phyloP scores from a whole-genome alignment of 2,329 filamentous ascomycete species.

The Pseudogymnoascus sp. region DNA sequence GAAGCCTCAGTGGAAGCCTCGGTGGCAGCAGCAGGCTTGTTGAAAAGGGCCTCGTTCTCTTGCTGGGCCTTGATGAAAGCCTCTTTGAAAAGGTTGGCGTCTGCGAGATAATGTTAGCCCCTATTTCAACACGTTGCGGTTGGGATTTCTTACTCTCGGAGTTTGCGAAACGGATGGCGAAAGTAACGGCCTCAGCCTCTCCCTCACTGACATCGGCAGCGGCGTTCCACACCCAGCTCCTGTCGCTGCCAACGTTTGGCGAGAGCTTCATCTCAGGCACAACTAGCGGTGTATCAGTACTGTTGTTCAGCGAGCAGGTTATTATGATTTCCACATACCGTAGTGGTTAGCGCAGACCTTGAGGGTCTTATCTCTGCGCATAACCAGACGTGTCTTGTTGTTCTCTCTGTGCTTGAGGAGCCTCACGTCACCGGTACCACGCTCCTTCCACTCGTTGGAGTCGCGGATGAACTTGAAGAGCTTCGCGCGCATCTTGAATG shows the following conservation, averaged over 20 bases:
- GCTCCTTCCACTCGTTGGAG: slow-evolving; percentile 95
- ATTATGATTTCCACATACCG: slow-evolving; percentile 50
- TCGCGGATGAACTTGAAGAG: slow-evolving; percentile 97
- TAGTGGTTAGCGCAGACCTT: slow-evolving; percentile 99
- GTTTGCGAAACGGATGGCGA: slow-evolving; percentile 97
- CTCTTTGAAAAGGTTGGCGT: slow-evolving; percentile 96
- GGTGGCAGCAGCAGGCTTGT: slow-evolving; percentile 32
- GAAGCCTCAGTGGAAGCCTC: slow-evolving; percentile 1
- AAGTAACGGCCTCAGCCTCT: slow-evolving; percentile 88
- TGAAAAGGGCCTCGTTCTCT: slow-evolving; percentile 86
- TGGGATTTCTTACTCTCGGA: slow-evolving; percentile 66
- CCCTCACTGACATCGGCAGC: slow-evolving; percentile 97
- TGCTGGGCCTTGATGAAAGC: slow-evolving; percentile 94
- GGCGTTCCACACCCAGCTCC: slow-evolving; percentile 99
- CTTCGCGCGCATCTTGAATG: slow-evolving; percentile 99
- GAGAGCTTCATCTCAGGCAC: slow-evolving; percentile 98
- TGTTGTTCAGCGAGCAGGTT: background rate
- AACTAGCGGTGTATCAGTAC: slow-evolving; percentile 46
- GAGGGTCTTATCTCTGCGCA: slow-evolving; percentile 98
- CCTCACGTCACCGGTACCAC: slow-evolving; percentile 91
- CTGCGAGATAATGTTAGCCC: slow-evolving; percentile 40
- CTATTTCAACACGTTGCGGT: slow-evolving; percentile 3
- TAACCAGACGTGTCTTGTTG: slow-evolving; percentile 92
- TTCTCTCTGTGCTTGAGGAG: slow-evolving; percentile 99
- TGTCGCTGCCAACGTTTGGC: slow-evolving; percentile 94